Evolutionary conservation across 1,139 yeast species (phyloP).

Genomic region (Yamadazyma atmosphaerica): DNA sequence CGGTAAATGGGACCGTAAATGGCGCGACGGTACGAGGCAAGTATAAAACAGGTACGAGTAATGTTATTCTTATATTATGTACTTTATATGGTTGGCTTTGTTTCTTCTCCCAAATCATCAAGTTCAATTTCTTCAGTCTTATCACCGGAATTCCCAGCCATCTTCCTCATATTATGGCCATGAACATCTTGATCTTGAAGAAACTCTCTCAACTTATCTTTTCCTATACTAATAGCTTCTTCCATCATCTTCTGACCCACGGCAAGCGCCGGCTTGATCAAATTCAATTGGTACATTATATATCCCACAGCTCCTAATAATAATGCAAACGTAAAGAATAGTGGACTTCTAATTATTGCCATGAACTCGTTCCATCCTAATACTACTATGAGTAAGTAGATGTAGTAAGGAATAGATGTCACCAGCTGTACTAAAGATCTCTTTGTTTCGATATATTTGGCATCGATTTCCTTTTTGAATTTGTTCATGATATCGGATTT

Average conservation of each 20-base stretch:
- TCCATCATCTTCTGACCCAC: slow-evolving; percentile 59
- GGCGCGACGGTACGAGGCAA: too few species aligned
- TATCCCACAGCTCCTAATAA: slow-evolving; percentile 61
- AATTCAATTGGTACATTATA: slow-evolving; percentile 66
- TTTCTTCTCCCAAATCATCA: background rate
- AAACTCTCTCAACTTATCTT: slow-evolving; percentile 56
- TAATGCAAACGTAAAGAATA: slow-evolving; percentile 62
- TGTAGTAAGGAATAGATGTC: slow-evolving; percentile 81
- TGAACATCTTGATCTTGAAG: slow-evolving; percentile 36
- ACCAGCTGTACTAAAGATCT: slow-evolving; percentile 68
- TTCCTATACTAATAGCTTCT: slow-evolving; percentile 57
- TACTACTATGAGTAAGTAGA: slow-evolving; percentile 68
- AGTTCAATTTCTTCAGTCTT: background rate
- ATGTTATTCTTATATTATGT: too few species aligned
- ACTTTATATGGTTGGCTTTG: too few species aligned
- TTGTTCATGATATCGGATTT: slow-evolving; percentile 57
- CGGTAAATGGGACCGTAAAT: too few species aligned
- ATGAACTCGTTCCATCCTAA: slow-evolving; percentile 96
- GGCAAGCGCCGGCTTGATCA: slow-evolving; percentile 72
- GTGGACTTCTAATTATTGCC: slow-evolving; percentile 83
- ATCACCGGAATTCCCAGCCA: slow-evolving; percentile 7
- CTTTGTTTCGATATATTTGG: slow-evolving; percentile 81
- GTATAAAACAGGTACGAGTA: too few species aligned
- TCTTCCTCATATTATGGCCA: slow-evolving; percentile 24
- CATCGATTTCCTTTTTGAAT: slow-evolving; percentile 77